A percentile compares a stretch with the other conserved stretches of the same genome.
phyloP scores from a whole-genome alignment of 2,329 filamentous ascomycete species.

The Fusarium pseudocircinatum region DNA sequence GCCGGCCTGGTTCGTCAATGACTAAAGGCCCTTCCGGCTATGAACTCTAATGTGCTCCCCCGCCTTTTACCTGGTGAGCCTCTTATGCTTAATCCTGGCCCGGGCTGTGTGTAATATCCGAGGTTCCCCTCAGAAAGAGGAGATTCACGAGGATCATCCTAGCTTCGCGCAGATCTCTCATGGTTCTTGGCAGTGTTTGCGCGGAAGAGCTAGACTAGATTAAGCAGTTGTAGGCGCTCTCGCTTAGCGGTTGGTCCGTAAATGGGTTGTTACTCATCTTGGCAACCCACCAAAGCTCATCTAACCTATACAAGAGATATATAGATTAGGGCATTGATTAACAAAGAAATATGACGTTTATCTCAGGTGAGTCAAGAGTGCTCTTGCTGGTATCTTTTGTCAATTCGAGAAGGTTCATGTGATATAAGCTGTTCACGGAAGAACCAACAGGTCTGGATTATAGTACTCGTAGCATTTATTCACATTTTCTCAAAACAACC shows the following conservation, averaged over 20 bases:
- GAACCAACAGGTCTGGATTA: too few relatives aligned
- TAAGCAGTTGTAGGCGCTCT: not conserved
- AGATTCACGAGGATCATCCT: not conserved
- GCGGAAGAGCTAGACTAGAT: not conserved
- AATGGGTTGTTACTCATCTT: too few relatives aligned
- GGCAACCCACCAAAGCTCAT: not conserved
- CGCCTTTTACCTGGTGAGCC: not conserved
- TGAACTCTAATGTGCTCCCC: not conserved
- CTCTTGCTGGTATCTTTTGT: rapidly evolving
- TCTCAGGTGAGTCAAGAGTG: not conserved
- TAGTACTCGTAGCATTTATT: too few relatives aligned
- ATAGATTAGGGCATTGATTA: not conserved
- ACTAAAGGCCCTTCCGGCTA: not conserved
- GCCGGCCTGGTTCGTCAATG: not conserved
- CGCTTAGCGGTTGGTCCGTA: not conserved
- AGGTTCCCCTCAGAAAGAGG: not conserved
- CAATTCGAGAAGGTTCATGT: not conserved
- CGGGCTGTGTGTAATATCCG: not conserved
- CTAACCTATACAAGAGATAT: not conserved
- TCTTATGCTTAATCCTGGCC: not conserved
- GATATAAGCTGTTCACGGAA: too few relatives aligned
- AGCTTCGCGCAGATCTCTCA: not conserved
- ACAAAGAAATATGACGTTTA: not conserved
- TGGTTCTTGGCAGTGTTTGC: too few relatives aligned
- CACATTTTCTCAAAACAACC: too few relatives aligned